A percentile compares a stretch with the other conserved stretches of the same genome.
Evolutionary conservation across 108 stramenopile species (phyloP).

Genomic region (Nannochloropsis granulata): DNA sequence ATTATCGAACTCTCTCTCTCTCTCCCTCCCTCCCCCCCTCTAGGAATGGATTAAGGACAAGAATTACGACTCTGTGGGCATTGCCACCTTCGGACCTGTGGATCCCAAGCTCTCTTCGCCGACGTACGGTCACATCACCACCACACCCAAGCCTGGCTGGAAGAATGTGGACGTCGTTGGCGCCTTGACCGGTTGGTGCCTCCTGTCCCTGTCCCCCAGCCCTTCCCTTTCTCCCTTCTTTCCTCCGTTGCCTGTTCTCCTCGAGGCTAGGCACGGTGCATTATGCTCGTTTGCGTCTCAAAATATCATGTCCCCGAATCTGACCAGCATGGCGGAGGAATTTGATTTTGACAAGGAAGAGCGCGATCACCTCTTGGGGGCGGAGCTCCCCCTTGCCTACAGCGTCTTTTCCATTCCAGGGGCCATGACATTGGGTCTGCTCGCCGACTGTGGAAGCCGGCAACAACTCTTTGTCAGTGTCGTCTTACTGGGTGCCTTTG

Average conservation of each 20-base stretch:
- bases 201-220: not conserved
- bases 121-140: constrained; percentile 70
- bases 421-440: not conserved
- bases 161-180: constrained; percentile 52
- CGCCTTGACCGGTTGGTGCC: constrained; percentile 5
- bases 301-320: not conserved
- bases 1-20: not conserved
- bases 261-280: not conserved
- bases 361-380: not conserved
- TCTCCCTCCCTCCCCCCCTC: not conserved
- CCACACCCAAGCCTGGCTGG: constrained; percentile 78
- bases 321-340: not conserved
- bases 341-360: not conserved
- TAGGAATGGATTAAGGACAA: constrained; percentile 30
- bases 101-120: constrained; percentile 43
- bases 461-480: not conserved
- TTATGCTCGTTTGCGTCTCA: not conserved
- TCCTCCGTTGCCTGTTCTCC: too few species aligned
- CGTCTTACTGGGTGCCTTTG: not conserved
- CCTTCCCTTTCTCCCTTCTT: too few species aligned
- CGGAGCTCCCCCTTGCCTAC: not conserved
- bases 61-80: constrained; percentile 60
- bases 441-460: not conserved
- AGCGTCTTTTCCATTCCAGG: not conserved
- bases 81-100: constrained; percentile 83